Evolutionary conservation across 371 early-diverging fungal genomes (phyloP).

Genomic region (Actinomucor elegans): DNA sequence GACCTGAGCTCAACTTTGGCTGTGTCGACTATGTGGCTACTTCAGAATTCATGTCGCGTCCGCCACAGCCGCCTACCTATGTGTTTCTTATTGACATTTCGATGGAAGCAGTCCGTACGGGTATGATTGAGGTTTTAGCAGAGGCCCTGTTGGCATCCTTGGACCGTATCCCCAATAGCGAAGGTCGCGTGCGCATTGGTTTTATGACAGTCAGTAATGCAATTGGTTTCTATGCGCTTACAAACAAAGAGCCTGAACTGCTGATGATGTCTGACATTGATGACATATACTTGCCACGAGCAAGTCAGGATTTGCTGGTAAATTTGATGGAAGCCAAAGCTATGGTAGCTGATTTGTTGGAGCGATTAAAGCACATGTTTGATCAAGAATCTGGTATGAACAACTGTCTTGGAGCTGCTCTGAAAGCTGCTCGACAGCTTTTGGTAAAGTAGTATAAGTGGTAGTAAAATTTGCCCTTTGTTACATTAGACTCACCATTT

Average conservation of each 20-base stretch:
- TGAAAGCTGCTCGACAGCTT: conserved; percentile 70
- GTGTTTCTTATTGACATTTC: conserved; percentile 83
- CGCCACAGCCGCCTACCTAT: conserved; percentile 82
- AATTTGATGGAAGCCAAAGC: conserved; percentile 65
- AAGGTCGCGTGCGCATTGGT: conserved; percentile 73
- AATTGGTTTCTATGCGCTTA: conserved; percentile 78
- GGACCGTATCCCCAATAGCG: conserved; percentile 76
- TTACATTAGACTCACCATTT: too few relatives aligned
- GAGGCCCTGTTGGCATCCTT: conserved; percentile 61
- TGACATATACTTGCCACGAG: conserved; percentile 69
- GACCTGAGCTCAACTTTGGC: conserved; percentile 71
- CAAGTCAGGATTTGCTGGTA: conserved; percentile 76
- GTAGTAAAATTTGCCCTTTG: too few relatives aligned
- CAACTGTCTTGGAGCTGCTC: conserved; percentile 70
- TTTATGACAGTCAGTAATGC: conserved; percentile 75
- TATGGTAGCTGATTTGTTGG: conserved; percentile 59
- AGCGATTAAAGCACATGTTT: conserved; percentile 45
- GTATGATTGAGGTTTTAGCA: conserved; percentile 52
- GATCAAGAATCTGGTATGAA: not conserved
- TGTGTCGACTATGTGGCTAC: conserved; percentile 83
- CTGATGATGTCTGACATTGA: conserved; percentile 76
- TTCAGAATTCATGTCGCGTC: conserved; percentile 76
- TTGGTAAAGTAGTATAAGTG: conserved; percentile 62
- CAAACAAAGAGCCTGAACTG: conserved; percentile 75
- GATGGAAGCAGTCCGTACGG: conserved; percentile 65